These are phyloP conservation scores for Naematelia encephala DNA, from an alignment of 768 basidiomycete genomes.

Conservation along the genomic window DNA sequence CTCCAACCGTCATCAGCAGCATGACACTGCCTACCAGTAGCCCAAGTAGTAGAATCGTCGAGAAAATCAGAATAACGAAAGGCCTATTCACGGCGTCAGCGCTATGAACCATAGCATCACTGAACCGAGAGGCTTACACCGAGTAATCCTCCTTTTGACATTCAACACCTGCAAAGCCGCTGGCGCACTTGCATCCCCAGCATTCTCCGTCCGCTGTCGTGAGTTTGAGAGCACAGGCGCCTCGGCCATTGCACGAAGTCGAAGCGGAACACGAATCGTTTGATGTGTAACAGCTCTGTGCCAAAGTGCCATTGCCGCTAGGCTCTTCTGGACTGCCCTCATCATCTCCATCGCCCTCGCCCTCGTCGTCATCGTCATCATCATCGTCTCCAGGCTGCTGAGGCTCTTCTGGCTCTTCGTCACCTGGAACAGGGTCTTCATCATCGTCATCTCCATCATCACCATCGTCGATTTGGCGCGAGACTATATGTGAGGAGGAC, in stretches of 20 bases:
- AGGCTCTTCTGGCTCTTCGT: neutral
- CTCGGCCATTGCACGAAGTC: conserved; percentile 41
- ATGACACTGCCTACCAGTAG: conserved; percentile 31
- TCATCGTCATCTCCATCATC: conserved; percentile 4
- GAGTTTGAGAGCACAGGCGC: conserved; percentile 29
- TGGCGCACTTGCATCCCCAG: conserved; percentile 45
- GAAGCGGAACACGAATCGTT: conserved; percentile 37
- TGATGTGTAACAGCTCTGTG: conserved; percentile 34
- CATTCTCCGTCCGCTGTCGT: conserved; percentile 37
- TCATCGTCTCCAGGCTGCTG: neutral
- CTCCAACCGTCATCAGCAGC: conserved; percentile 35
- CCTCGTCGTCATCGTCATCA: neutral
- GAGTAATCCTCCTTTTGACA: conserved; percentile 49
- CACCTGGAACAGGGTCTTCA: neutral
- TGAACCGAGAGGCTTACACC: conserved; percentile 32
- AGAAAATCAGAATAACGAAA: conserved; percentile 44
- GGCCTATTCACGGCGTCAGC: conserved; percentile 22
- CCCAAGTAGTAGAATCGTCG: conserved; percentile 25
- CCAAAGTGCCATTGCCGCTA: neutral
- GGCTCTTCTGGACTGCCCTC: neutral
- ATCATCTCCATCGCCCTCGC: conserved; percentile 1
- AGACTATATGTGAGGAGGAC: neutral
- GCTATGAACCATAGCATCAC: neutral
- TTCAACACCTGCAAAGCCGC: conserved; percentile 41
- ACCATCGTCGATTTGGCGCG: neutral